Evolutionary conservation across 108 stramenopile species (phyloP), one percentile per base, ranked within the genome.

Genomic region (Pseudonitzschia multiseries): DNA sequence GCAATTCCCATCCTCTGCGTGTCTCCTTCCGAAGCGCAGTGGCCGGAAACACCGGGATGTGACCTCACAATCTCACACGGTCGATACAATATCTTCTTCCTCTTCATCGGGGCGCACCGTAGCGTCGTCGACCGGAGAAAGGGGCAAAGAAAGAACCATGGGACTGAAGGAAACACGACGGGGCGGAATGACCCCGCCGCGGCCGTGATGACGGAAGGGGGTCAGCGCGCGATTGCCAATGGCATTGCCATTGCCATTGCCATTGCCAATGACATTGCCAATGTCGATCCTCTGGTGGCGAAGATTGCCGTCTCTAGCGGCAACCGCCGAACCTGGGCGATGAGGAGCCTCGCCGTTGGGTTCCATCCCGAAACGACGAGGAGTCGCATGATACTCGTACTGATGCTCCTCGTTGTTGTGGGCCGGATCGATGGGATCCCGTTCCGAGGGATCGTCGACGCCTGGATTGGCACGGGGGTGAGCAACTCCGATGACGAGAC

Each of bases 121-220:
- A 6, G 36, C 36, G 36, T 36, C 36, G 6, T 36, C 36, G 36
- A 36, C 50, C 2, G 50, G 50, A 8, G 24, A 26, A 26, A 20
- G 54, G n/a, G n/a, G 26, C 13, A 26, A 56, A 56, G n/a, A 20
- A 24, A n/a, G n/a, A n/a, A 10, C 24, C 54, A 56, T 26, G 2
- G 54, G 54, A 24, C 54, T 56, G 24, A 56, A 20, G 9, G 54
- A 56, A 3, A 56, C 54, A 56, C 54, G 54, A 24, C 54, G 54
- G 26, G 26, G 26, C 12, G 26, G 26, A 51, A n/a, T n/a, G 50
- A 3, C 50, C 24, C 54, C 26, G 2, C 18, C 46, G 13, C 46
- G 46, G 46, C 46, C 46, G 18, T 3, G 17, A 18, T 48, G 14
- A 10, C 46, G 46, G 18, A 18, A 48, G 12, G 46, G 46, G 13